Base-by-base conservation (phyloP, 73 alveolate genomes). In the Paraurostyla sp. region DNA sequence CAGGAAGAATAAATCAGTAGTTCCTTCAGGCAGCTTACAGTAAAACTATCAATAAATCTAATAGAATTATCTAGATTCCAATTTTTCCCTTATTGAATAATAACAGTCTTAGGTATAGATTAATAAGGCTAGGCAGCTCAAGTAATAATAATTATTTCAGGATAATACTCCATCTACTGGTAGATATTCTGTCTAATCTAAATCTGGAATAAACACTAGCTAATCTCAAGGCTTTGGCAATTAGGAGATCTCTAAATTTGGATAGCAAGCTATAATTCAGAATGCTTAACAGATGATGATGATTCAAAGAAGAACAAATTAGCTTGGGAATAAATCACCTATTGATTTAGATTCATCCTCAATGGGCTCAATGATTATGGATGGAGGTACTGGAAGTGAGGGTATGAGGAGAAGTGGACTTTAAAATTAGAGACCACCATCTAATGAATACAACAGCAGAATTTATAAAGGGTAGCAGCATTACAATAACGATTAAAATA, bases 331-430 rank as follows among this genome's bases (percentile, higher is more conserved):
- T 45, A 78, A 78, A 36, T 51, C 89, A 9, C 89, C 89, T 23
- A 15, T 51, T 29, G 89, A 78, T 9, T 29, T 51, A 2, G 89
- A 78, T 7, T 78, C 87, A 22, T 71, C 69, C 36, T 18, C 89
- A 15, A 7, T 3, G 15, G 18, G 49, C 27, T 36, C 58, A 7
- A 52, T 78, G 76, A 78, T 78, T 29, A 25, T 78, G 40, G 89
- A 78, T 54, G 89, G 89, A n/a, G 89, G 89, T 20, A 78, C 89
- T 3, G 89, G 89, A 0, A 78, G 89, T 54, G 89, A 78, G 22
- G 73, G n/a, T n/a, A n/a, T n/a, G n/a, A 73, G 78, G 76, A 78
- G 87, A 40, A 15, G 40, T 16, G 9, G 35, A 4, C 18, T 2
- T 13, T 52, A 49, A 50, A 51, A 78, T 9, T 13, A 9, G 36